Evolutionary conservation across 2,329 filamentous ascomycete genomes (phyloP).

Genomic region (Incumbomyces delicatus): DNA sequence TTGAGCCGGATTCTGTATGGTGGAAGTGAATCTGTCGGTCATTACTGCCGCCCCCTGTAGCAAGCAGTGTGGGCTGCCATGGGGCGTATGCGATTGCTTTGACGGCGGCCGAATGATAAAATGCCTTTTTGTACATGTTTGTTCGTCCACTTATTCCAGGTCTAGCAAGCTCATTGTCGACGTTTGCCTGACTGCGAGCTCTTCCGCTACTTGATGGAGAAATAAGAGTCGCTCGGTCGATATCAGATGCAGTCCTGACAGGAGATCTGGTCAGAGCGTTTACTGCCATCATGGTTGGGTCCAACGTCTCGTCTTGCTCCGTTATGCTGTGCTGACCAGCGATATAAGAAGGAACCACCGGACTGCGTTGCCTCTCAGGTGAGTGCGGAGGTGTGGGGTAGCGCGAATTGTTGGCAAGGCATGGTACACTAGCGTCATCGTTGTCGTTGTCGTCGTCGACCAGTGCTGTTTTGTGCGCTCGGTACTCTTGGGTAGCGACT

Average conservation of each 20-base stretch:
- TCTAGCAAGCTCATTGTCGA: slow-evolving; percentile 14
- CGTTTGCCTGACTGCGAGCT: not conserved
- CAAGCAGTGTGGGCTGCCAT: slow-evolving; percentile 78
- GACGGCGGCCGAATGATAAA: slow-evolving; percentile 75
- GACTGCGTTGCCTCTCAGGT: not conserved
- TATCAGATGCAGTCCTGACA: not conserved
- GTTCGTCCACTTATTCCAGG: slow-evolving; percentile 12
- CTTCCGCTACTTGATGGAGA: not conserved
- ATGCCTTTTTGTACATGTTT: slow-evolving; percentile 55
- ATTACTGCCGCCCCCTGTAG: slow-evolving; percentile 85
- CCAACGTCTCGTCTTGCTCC: not conserved
- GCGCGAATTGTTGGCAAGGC: not conserved
- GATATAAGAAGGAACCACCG: not conserved
- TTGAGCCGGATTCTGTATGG: slow-evolving; percentile 72
- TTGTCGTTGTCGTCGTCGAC: not conserved
- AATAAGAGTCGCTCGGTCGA: not conserved
- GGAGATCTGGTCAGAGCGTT: not conserved
- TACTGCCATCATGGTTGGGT: not conserved
- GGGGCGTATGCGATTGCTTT: slow-evolving; percentile 97
- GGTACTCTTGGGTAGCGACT: slow-evolving; percentile 39
- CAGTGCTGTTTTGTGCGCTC: not conserved
- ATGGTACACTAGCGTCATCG: not conserved
- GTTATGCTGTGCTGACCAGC: not conserved
- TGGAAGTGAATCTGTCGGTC: slow-evolving; percentile 96
- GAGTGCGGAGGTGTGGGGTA: slow-evolving; percentile 4